A percentile compares a stretch with the other conserved stretches of the same genome.
Conservation (phyloP, 495 filamentous ascomycete genomes). For the Tetracladium marchalianum region DNA sequence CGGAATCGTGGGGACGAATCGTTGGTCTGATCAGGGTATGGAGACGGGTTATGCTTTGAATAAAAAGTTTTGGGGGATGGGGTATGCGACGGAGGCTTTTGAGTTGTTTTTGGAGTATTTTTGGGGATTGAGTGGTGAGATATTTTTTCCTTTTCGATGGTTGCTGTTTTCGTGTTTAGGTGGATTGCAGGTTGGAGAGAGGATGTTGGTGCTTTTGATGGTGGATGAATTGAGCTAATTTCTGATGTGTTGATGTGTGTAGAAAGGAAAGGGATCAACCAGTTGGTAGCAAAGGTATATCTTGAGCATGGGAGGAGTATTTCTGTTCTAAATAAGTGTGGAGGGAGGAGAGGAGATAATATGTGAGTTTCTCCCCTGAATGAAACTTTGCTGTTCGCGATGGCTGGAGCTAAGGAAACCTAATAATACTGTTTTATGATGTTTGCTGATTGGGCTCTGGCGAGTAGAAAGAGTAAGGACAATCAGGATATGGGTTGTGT, state of each 20-base stretch:
- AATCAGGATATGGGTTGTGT: too few relatives aligned
- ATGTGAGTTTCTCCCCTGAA: too few relatives aligned
- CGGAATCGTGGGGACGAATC: constrained; percentile 14
- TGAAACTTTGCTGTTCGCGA: too few relatives aligned
- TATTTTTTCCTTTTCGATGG: too few relatives aligned
- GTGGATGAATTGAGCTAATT: background rate
- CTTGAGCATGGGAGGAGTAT: constrained; percentile 9
- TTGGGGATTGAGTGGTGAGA: constrained; percentile 6
- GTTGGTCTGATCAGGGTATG: background rate
- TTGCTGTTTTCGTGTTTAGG: too few relatives aligned
- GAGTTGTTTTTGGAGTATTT: constrained; percentile 9
- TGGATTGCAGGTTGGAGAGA: too few relatives aligned
- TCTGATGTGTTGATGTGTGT: background rate
- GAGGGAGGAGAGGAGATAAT: constrained; percentile 4
- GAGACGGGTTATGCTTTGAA: constrained; percentile 8
- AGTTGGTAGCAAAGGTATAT: constrained; percentile 10
- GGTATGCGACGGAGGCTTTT: constrained; percentile 16
- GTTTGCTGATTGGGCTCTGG: too few relatives aligned
- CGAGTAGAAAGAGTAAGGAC: too few relatives aligned
- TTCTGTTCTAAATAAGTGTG: constrained; percentile 6
- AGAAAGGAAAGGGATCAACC: constrained; percentile 12
- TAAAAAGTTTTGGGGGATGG: constrained; percentile 15
- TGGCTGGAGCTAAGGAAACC: too few relatives aligned
- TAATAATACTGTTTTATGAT: too few relatives aligned
- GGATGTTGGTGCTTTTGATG: too few relatives aligned